Base-by-base conservation (phyloP, 345 rosid genomes). In the Lagerstroemia speciosa region DNA sequence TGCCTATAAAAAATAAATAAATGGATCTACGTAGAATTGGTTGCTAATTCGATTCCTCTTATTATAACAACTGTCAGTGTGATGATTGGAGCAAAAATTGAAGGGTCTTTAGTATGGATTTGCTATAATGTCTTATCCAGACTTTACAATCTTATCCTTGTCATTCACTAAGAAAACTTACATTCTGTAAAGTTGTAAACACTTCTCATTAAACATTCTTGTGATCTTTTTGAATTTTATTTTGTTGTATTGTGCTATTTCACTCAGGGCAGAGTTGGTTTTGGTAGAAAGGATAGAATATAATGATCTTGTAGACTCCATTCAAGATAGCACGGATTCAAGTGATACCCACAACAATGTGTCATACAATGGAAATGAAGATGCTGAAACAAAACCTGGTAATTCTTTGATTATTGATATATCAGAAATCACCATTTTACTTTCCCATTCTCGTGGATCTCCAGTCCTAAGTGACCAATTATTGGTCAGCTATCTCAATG, bases 181-280 rank as follows among this genome's bases (percentile, higher is more conserved):
- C 29, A 52, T 15, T 45, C 19, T 11, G 50, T 52, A 52, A 22
- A 50, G 3, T 24, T 52, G 9, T 9, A 22, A 52, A 8, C 29
- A n/a, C 29, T 52, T 52, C 29, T 46, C 53, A 46, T 19, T 22
- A 43, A 24, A 22, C 29, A n/a, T 36, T 57, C 46, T 37, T 22
- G 34, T 58, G 5, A 40, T 61, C 66, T 52, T 17, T 62, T 41
- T 41, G 17, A 62, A 40, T 55, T 62, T 31, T 10, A 40, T 41
- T 43, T 62, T 27, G 37, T 64, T 24, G 68, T 20, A 34, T 72
- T 20, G 43, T 72, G 67, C 15, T 62, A 3, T 60, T 71, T 75
- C 58, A 63, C 83, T 69, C 84, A 94, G 99, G 79, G 93, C 96
- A 73, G 91, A 92, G 76, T 81, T 94, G 77, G 72, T 94, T 19